phyloP scores from a whole-genome alignment of 202 grass and related monocot genomes.

The Setaria viridis region DNA sequence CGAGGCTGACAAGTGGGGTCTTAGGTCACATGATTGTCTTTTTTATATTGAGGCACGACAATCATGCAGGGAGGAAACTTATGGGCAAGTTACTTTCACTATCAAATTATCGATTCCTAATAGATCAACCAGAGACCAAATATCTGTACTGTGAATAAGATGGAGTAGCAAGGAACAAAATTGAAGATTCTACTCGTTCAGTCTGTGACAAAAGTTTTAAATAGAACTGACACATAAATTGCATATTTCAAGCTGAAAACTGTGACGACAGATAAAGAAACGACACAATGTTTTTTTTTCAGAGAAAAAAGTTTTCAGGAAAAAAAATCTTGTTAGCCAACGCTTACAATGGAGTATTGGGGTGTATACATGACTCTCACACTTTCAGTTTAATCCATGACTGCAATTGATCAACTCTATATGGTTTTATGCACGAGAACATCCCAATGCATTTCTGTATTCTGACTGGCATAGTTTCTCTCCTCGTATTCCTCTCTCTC shows the following conservation, averaged over 20 bases:
- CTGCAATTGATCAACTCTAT: background rate
- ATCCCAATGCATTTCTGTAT: background rate
- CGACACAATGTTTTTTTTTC: background rate
- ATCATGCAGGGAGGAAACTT: background rate
- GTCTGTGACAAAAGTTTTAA: background rate
- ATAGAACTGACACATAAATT: background rate
- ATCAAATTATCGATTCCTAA: background rate
- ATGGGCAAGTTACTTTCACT: background rate
- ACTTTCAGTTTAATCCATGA: background rate
- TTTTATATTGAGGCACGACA: background rate
- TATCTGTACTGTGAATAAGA: background rate
- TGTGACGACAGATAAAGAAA: background rate
- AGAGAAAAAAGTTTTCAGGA: rapidly evolving
- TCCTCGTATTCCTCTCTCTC: background rate
- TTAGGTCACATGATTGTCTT: background rate
- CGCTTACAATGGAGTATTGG: background rate
- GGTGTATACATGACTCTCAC: background rate
- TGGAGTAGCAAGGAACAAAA: background rate
- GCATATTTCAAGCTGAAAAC: background rate
- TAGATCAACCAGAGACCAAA: background rate
- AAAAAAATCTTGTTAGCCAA: background rate
- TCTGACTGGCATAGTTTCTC: background rate
- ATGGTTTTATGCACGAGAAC: background rate
- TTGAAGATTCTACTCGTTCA: background rate
- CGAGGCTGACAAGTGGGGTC: background rate